phyloP scores from a whole-genome alignment of 1,139 yeast species.

The Suhomyces wounanorum region DNA sequence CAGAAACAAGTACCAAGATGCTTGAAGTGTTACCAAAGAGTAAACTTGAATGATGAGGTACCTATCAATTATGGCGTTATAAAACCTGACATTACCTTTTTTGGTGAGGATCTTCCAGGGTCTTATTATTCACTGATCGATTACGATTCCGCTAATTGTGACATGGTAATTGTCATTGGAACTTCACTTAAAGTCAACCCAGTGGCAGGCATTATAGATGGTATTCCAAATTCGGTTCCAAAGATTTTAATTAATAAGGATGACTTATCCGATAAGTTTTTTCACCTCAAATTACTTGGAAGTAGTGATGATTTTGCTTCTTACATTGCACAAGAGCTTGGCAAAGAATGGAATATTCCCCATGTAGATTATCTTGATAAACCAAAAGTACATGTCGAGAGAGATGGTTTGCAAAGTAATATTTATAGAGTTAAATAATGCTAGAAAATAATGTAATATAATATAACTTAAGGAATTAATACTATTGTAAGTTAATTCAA shows the following conservation, averaged over 20 bases:
- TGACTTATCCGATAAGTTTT: slow-evolving; percentile 58
- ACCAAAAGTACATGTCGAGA: slow-evolving; percentile 3
- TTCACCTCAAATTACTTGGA: slow-evolving; percentile 80
- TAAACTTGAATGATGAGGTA: slow-evolving; percentile 18
- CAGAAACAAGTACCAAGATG: slow-evolving; percentile 69
- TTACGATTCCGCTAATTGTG: slow-evolving; percentile 49
- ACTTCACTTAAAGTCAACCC: slow-evolving; percentile 95
- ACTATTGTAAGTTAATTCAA: slow-evolving; percentile 17
- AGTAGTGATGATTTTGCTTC: slow-evolving; percentile 84
- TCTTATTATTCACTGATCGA: slow-evolving; percentile 19
- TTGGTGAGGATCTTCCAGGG: slow-evolving; percentile 82
- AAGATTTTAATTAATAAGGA: slow-evolving; percentile 82
- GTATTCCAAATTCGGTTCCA: slow-evolving; percentile 68
- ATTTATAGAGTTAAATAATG: slow-evolving; percentile 11
- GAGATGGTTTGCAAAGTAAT: slow-evolving; percentile 7
- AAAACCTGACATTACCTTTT: slow-evolving; percentile 95
- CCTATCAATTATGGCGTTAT: slow-evolving; percentile 49
- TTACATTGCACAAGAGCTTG: slow-evolving; percentile 46
- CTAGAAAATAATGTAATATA: slow-evolving; percentile 1
- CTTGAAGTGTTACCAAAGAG: slow-evolving; percentile 57
- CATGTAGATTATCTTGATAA: slow-evolving; percentile 9
- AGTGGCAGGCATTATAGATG: slow-evolving; percentile 84
- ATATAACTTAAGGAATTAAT: neutral
- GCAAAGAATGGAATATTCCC: slow-evolving; percentile 16
- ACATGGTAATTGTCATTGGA: slow-evolving; percentile 82